A percentile compares a stretch with the other conserved stretches of the same genome.
These are phyloP conservation scores for Imleria badia DNA, from an alignment of 768 basidiomycete genomes.

Conservation along the genomic window DNA sequence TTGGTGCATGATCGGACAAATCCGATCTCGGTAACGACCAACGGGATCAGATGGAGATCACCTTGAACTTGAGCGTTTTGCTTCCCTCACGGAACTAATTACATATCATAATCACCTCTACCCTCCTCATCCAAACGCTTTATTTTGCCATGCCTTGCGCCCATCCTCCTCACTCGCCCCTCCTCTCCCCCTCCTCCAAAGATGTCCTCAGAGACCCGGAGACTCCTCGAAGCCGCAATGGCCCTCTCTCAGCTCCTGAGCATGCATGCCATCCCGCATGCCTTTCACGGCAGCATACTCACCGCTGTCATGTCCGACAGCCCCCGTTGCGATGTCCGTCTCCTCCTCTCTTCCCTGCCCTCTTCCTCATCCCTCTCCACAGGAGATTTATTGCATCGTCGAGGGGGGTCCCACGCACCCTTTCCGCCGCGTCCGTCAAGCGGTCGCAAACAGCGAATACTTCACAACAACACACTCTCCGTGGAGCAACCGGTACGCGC, in stretches of 20 bases:
- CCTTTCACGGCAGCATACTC: conserved; percentile 76
- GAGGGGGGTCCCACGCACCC: conserved; percentile 72
- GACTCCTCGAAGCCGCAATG: conserved; percentile 75
- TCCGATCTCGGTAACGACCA: conserved; percentile 25
- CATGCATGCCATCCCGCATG: conserved; percentile 64
- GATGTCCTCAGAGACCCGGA: conserved; percentile 66
- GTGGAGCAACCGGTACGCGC: conserved; percentile 78
- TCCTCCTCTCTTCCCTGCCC: background rate
- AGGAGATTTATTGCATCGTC: conserved; percentile 88
- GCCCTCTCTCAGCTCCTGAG: conserved; percentile 68
- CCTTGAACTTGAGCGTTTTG: background rate
- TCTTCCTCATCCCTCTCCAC: conserved; percentile 14
- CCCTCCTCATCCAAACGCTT: conserved; percentile 40
- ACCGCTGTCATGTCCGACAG: conserved; percentile 67
- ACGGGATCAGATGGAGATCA: conserved; percentile 31
- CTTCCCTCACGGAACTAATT: conserved; percentile 45
- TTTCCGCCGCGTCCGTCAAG: conserved; percentile 79
- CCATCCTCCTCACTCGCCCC: conserved; percentile 29
- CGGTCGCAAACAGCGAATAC: conserved; percentile 60
- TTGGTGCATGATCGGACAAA: conserved; percentile 22
- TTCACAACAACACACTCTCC: conserved; percentile 71
- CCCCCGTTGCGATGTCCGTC: conserved; percentile 62
- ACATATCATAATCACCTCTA: conserved; percentile 46
- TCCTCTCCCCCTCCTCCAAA: conserved; percentile 18
- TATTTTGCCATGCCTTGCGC: conserved; percentile 54